A percentile compares a stretch with the other conserved stretches of the same genome.
phyloP scores from a whole-genome alignment of 441 rosid genomes.

The Aleurites moluccanus region DNA sequence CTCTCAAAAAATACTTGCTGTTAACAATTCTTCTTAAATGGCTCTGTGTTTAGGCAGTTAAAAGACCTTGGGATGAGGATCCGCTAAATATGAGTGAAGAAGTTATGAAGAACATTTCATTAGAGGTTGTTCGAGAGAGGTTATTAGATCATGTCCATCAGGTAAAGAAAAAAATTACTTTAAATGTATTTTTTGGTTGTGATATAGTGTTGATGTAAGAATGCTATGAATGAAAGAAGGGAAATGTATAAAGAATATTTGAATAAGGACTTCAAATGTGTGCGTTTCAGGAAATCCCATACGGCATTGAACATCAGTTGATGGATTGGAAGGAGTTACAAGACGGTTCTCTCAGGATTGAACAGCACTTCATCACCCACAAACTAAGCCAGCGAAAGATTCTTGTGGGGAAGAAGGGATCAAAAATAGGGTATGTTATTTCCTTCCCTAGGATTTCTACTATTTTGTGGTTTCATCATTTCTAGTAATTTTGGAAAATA shows the following conservation, averaged over 20 bases:
- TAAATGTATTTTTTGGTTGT: neutral
- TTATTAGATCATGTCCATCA: slow-evolving; percentile 84
- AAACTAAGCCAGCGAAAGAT: slow-evolving; percentile 86
- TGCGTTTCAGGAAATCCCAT: slow-evolving; percentile 77
- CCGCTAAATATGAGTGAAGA: slow-evolving; percentile 81
- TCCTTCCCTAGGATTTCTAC: neutral
- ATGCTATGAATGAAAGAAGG: neutral
- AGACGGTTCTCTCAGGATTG: slow-evolving; percentile 89
- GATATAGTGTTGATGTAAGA: neutral
- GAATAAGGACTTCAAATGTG: neutral
- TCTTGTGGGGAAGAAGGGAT: slow-evolving; percentile 89
- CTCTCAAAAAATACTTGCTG: slow-evolving; percentile 10
- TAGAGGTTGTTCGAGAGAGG: slow-evolving; percentile 92
- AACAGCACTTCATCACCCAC: slow-evolving; percentile 73
- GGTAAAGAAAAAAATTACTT: slow-evolving; percentile 37
- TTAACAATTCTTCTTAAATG: slow-evolving; percentile 27
- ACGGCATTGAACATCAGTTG: slow-evolving; percentile 77
- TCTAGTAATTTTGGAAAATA: neutral
- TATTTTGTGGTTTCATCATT: slow-evolving; percentile 3
- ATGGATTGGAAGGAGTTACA: slow-evolving; percentile 84
- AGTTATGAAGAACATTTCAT: slow-evolving; percentile 79
- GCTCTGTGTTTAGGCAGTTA: slow-evolving; percentile 58
- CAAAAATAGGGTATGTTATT: slow-evolving; percentile 66
- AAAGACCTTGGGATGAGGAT: slow-evolving; percentile 96
- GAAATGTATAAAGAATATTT: neutral